Base-by-base conservation (phyloP, 2,329 filamentous ascomycete genomes). In the Ophiostoma novo-ulmi region DNA sequence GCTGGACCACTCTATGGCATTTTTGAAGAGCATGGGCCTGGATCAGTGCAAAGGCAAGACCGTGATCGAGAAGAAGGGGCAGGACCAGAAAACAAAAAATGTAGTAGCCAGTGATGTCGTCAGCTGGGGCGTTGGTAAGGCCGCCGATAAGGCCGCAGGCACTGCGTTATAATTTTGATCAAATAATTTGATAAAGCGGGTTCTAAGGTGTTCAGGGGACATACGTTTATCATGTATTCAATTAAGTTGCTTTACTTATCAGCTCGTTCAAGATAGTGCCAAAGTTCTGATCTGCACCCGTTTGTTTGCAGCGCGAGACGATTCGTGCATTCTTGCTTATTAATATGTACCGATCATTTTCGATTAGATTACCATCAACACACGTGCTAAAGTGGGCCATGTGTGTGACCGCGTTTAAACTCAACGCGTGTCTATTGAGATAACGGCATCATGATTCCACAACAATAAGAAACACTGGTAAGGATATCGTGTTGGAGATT, bases 1-100 rank as follows among this genome's bases (percentile, higher is more conserved):
- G 80, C 97, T 92, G 92, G 77, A 89, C 95, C 71, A 87, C 85
- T 87, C 80, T 79, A 84, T 84, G 26, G 75, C 79, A 41, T 89
- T 86, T 79, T 80, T 89, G 68, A 84, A 87, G 76, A 87, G 85
- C 10, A 89, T 89, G 87, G 87, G 87, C 64, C 80, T 89, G 13
- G 86, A 87, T 0, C 82, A 85, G 75, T 67, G 65, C 65, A 67
- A 48, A 20, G 65, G 65, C 13, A 44, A 39, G n/a, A 39, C 39
- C 26, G 22, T 41, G n/a, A 10, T n/a, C 5, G 65, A 67, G 39
- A 67, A 67, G 38, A 67, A 41, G 39, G 65, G 48, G 36, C 63
- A 39, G 22, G 65, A 67, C 13, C 65, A 31, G 39, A 67, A 44
- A 39, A 41, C 39, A 35, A 41, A 17, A 17, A 44, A 20, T 67